phyloP scores from a whole-genome alignment of 2,329 filamentous ascomycete genomes.

The Fusarium pseudoanthophilum region DNA sequence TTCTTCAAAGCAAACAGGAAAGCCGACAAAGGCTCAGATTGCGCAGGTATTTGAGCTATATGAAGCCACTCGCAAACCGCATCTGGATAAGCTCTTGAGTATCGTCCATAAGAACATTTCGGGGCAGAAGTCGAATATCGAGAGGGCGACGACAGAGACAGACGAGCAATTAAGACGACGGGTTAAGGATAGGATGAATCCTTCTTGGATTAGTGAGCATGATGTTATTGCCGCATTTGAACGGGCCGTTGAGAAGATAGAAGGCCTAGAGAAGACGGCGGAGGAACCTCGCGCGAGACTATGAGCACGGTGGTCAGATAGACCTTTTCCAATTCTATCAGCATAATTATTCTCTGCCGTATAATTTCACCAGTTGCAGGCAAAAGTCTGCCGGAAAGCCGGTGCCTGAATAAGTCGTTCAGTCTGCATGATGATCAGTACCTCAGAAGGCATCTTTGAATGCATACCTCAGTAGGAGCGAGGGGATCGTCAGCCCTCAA shows the following conservation, averaged over 20 bases:
- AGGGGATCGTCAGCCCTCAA: no score
- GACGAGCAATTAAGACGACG: conserved; percentile 52
- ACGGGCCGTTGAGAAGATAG: conserved; percentile 1
- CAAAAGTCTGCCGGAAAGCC: accelerated
- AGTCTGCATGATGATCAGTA: accelerated
- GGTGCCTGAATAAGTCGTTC: neutral
- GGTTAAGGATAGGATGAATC: conserved; percentile 51
- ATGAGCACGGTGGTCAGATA: neutral
- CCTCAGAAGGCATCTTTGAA: neutral
- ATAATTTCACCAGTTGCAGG: accelerated
- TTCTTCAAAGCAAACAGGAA: neutral
- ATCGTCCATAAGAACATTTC: conserved; percentile 28
- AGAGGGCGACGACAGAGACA: conserved; percentile 41
- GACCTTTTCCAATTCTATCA: neutral
- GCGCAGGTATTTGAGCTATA: conserved; percentile 52
- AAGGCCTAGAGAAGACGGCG: neutral
- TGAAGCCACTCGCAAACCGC: conserved; percentile 55
- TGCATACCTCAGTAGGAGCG: no score
- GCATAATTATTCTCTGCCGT: accelerated
- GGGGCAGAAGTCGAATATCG: conserved; percentile 26
- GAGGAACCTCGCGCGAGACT: neutral
- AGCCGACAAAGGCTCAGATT: conserved; percentile 37
- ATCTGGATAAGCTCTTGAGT: conserved; percentile 49
- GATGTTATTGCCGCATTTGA: conserved; percentile 55
- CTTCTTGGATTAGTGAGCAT: conserved; percentile 59